A percentile compares a stretch with the other conserved stretches of the same genome.
Evolutionary conservation across 257 asterid genomes (phyloP).

Genomic region (Ballota nigra): DNA sequence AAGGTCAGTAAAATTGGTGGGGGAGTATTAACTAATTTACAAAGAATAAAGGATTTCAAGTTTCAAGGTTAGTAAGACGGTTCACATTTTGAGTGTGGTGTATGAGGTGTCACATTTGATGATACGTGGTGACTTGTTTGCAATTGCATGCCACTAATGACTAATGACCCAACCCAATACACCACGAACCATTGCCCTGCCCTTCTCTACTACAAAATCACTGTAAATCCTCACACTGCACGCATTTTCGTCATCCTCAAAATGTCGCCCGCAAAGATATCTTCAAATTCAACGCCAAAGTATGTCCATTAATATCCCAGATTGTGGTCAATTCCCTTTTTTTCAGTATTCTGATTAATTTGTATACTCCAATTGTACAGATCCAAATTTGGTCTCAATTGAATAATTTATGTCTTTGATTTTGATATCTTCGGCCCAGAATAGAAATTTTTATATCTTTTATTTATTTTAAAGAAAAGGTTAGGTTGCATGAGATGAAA

Average conservation of each 20-base stretch:
- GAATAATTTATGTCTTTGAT: background rate
- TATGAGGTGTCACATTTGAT: conserved; percentile 23
- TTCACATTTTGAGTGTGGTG: background rate
- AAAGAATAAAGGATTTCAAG: too few species aligned
- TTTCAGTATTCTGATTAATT: background rate
- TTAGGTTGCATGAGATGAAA: too few species aligned
- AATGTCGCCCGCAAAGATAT: background rate
- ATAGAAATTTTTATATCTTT: too few species aligned
- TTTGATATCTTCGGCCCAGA: too few species aligned
- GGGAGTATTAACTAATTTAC: too few species aligned
- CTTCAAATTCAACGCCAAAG: conserved; percentile 16
- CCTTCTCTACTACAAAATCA: background rate
- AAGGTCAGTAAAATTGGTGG: too few species aligned
- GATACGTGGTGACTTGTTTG: conserved; percentile 34
- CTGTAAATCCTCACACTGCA: background rate
- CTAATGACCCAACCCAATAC: background rate
- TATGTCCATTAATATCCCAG: background rate
- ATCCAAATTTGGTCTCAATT: background rate
- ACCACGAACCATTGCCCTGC: background rate
- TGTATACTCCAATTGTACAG: background rate
- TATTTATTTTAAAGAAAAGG: too few species aligned
- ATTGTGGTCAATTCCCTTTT: background rate
- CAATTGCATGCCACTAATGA: conserved; percentile 12
- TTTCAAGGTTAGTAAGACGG: background rate
- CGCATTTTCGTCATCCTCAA: background rate